A percentile compares a stretch with the other conserved stretches of the same genome.
These are phyloP conservation scores for Yamadazyma triangularis DNA, from an alignment of 1,139 yeast genomes.

Conservation along the genomic window DNA sequence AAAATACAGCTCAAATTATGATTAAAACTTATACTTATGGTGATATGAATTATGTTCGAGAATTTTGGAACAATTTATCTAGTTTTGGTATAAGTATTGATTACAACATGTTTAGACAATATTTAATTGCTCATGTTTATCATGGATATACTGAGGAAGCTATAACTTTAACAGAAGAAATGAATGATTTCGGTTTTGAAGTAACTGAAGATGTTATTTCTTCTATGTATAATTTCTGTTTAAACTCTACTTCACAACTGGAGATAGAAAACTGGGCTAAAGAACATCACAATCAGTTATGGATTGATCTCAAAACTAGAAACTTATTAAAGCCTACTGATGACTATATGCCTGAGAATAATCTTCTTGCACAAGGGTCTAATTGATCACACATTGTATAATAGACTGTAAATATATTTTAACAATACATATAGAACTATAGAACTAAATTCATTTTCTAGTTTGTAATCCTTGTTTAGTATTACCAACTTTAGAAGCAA, in stretches of 20 bases:
- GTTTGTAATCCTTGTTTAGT: slow-evolving; percentile 30
- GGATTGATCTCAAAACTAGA: slow-evolving; percentile 40
- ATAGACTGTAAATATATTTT: background rate
- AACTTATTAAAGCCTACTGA: slow-evolving; percentile 38
- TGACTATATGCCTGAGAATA: slow-evolving; percentile 27
- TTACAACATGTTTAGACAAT: slow-evolving; percentile 55
- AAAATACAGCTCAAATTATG: slow-evolving; percentile 70
- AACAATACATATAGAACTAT: background rate
- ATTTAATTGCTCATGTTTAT: slow-evolving; percentile 69
- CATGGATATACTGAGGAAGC: slow-evolving; percentile 63
- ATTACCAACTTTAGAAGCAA: slow-evolving; percentile 77
- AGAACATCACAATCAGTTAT: slow-evolving; percentile 33
- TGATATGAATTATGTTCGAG: slow-evolving; percentile 55
- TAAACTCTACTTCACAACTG: slow-evolving; percentile 43
- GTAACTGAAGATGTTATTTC: slow-evolving; percentile 50
- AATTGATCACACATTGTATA: background rate
- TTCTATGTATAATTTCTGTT: slow-evolving; percentile 59
- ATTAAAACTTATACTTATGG: slow-evolving; percentile 60
- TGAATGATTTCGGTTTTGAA: slow-evolving; percentile 49
- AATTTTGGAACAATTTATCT: slow-evolving; percentile 61
- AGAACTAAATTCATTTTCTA: background rate
- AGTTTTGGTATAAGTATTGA: slow-evolving; percentile 52
- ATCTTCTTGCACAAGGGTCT: slow-evolving; percentile 9
- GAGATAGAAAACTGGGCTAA: slow-evolving; percentile 53
- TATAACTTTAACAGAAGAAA: slow-evolving; percentile 43